Conservation (phyloP, 1,139 yeast species). For the Saccharomyces hybrid region DNA sequence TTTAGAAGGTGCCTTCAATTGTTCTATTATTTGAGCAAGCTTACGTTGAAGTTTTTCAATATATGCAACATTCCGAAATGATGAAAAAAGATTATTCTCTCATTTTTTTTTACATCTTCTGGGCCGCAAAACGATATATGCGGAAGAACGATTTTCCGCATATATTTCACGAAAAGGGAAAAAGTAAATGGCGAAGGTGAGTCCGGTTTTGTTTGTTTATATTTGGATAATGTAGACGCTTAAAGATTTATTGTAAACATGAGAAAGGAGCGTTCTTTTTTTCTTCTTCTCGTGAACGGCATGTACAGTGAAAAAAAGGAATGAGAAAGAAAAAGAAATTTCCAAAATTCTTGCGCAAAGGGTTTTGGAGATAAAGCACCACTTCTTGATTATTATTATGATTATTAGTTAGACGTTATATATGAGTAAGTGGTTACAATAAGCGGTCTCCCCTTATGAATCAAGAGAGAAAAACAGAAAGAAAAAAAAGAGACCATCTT, state of each 20-base stretch:
- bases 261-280: neutral
- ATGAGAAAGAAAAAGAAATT: neutral
- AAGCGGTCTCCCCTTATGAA: neutral
- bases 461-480: neutral
- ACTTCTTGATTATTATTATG: neutral
- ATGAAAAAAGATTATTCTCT: neutral
- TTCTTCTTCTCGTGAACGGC: neutral
- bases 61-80: neutral
- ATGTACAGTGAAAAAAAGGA: neutral
- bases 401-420: neutral
- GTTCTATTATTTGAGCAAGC: neutral
- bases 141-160: neutral
- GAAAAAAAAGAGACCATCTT: neutral
- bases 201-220: neutral
- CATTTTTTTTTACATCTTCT: neutral
- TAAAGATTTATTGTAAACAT: neutral
- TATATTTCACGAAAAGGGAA: neutral
- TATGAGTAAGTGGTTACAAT: neutral
- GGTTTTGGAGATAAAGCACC: neutral
- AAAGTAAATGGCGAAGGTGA: neutral
- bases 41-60: neutral
- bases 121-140: neutral
- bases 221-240: neutral
- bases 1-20: neutral
- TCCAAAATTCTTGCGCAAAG: neutral